Percentiles rank a stretch among this genome's conserved stretches.
Evolutionary conservation across 2,329 filamentous ascomycete species (phyloP).

Genomic region (Diaporthe eres): DNA sequence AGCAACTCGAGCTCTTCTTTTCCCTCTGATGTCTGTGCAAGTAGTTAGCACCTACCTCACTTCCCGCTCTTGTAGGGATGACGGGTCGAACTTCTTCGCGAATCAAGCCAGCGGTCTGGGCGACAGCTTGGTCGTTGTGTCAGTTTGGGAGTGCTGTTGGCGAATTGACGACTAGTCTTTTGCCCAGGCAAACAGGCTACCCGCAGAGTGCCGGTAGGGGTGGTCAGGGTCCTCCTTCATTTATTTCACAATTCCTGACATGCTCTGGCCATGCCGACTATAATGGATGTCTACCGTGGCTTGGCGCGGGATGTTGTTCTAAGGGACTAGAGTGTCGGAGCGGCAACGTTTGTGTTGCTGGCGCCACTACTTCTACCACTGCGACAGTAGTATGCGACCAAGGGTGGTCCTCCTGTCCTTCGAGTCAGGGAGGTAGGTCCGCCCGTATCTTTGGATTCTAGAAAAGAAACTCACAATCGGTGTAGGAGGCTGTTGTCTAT

Average conservation of each 20-base stretch:
- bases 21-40: neutral
- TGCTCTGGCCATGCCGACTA: neutral
- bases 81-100: neutral
- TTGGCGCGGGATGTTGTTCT: constrained; percentile 4
- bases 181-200: neutral
- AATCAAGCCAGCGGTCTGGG: neutral
- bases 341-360: neutral
- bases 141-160: neutral
- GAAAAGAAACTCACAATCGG: neutral
- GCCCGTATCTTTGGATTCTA: no score
- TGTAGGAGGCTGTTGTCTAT: neutral
- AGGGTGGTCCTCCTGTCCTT: neutral
- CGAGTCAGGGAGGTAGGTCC: neutral
- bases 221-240: neutral
- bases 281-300: neutral
- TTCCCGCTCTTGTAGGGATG: neutral
- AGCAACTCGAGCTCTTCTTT: neutral
- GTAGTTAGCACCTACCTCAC: neutral
- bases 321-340: neutral
- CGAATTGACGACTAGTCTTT: neutral
- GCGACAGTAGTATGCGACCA: neutral
- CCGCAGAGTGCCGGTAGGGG: neutral
- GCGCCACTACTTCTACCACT: neutral
- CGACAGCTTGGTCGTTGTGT: neutral
- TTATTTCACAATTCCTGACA: neutral